phyloP scores from a whole-genome alignment of 495 filamentous ascomycete species.

The Pyrenula aspistea region DNA sequence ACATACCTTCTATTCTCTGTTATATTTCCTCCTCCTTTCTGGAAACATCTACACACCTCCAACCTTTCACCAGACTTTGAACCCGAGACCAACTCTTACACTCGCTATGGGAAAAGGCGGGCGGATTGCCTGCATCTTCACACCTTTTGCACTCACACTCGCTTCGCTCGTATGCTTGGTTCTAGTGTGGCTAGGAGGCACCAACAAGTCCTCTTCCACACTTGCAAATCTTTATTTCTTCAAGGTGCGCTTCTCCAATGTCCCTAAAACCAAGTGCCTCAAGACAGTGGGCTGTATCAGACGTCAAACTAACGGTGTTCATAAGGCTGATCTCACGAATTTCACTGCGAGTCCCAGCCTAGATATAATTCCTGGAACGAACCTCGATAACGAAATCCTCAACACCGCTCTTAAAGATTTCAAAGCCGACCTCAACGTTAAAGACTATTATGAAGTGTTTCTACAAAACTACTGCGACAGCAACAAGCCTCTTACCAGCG shows the following conservation, averaged over 20 bases:
- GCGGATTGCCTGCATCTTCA: slow-evolving; percentile 67
- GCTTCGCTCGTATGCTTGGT: slow-evolving; percentile 61
- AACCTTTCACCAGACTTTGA: not conserved
- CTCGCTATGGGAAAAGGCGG: slow-evolving; percentile 58
- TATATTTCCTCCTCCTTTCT: not conserved
- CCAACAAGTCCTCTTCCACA: slow-evolving; percentile 42
- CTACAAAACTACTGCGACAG: slow-evolving; percentile 83
- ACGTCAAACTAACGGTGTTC: slow-evolving; percentile 10
- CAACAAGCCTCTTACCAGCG: slow-evolving; percentile 34
- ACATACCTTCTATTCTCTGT: not conserved
- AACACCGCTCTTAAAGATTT: slow-evolving; percentile 21
- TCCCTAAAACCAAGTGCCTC: not conserved
- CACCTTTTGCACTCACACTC: slow-evolving; percentile 65
- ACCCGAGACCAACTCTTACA: not conserved
- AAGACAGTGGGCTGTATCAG: too few relatives aligned
- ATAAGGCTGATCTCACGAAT: slow-evolving; percentile 26
- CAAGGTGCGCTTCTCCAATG: slow-evolving; percentile 30
- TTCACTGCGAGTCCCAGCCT: slow-evolving; percentile 16
- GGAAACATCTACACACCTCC: not conserved
- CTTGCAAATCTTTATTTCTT: slow-evolving; percentile 57
- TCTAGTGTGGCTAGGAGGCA: slow-evolving; percentile 59
- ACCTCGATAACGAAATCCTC: slow-evolving; percentile 14
- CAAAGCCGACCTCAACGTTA: slow-evolving; percentile 35
- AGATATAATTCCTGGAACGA: slow-evolving; percentile 11
- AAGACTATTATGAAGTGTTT: slow-evolving; percentile 67